These are phyloP conservation scores for Leccinum fuscescens DNA, from an alignment of 1,284 basidiomycete genomes.

Conservation along the genomic window DNA sequence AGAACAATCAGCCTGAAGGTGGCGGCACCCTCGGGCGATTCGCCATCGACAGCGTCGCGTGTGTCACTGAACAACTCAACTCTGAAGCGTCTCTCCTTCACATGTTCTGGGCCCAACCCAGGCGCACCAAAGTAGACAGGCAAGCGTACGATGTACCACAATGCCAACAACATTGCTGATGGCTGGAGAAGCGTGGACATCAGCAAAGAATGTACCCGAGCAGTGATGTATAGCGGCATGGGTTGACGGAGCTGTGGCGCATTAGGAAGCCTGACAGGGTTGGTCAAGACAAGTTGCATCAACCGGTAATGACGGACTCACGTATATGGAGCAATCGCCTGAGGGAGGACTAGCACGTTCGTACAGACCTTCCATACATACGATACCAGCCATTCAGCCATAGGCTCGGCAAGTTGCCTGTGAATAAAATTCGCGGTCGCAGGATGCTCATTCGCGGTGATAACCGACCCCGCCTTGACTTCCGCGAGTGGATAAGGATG, in stretches of 20 bases:
- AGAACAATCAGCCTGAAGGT: conserved; percentile 74
- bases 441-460: conserved; percentile 28
- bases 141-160: conserved; percentile 81
- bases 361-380: conserved; percentile 81
- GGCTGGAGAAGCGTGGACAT: conserved; percentile 80
- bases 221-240: conserved; percentile 48
- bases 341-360: conserved; percentile 57
- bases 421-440: conserved; percentile 57
- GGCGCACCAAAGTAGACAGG: conserved; percentile 63
- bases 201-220: conserved; percentile 68
- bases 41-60: conserved; percentile 45
- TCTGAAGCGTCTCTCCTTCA: conserved; percentile 64
- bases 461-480: conserved; percentile 15
- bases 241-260: conserved; percentile 36
- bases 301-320: conserved; percentile 34
- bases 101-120: conserved; percentile 43
- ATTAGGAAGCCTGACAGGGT: conserved; percentile 31
- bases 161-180: conserved; percentile 72
- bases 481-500: conserved; percentile 15
- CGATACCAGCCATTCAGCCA: conserved; percentile 73
- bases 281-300: conserved; percentile 11
- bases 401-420: conserved; percentile 68
- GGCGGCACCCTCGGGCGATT: conserved; percentile 51
- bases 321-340: conserved; percentile 45
- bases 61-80: conserved; percentile 56